These are phyloP conservation scores for Brachypodium distachyon DNA, from an alignment of 202 grass and related monocot species.

Conservation along the genomic window DNA sequence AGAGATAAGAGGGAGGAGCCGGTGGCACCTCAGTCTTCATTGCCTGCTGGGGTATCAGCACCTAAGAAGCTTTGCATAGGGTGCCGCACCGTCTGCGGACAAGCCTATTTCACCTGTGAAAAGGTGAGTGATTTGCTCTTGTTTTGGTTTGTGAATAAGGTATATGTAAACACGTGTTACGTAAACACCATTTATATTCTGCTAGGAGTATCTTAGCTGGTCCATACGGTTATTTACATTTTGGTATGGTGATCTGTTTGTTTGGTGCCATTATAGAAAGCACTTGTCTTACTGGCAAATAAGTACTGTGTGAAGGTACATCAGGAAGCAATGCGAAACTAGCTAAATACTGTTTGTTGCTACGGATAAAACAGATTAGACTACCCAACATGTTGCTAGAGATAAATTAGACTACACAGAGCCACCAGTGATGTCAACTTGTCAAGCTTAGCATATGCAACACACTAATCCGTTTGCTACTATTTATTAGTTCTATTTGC, in stretches of 20 bases:
- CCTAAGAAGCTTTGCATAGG: constrained; percentile 64
- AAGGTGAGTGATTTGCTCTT: constrained; percentile 49
- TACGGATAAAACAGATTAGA: too few relatives aligned
- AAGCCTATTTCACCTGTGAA: constrained; percentile 72
- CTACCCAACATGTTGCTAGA: too few relatives aligned
- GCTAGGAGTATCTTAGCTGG: background rate
- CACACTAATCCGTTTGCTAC: too few relatives aligned
- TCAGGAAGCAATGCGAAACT: too few relatives aligned
- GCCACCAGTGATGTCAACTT: too few relatives aligned
- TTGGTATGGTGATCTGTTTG: background rate
- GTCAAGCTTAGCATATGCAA: too few relatives aligned
- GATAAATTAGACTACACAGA: too few relatives aligned
- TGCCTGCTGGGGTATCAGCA: constrained; percentile 8
- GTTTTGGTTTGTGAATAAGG: background rate
- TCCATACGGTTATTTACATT: background rate
- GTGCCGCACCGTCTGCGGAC: constrained; percentile 59
- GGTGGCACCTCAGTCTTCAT: background rate
- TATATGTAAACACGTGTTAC: background rate
- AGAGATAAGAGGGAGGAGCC: constrained; percentile 45
- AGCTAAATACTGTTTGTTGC: too few relatives aligned
- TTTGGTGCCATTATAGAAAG: background rate
- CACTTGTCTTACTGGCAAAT: too few relatives aligned
- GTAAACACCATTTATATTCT: background rate
- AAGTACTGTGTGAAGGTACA: too few relatives aligned
- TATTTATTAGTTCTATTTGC: too few relatives aligned